phyloP scores from a whole-genome alignment of 805 yeast genomes.

The Jamesozyma piceae region DNA sequence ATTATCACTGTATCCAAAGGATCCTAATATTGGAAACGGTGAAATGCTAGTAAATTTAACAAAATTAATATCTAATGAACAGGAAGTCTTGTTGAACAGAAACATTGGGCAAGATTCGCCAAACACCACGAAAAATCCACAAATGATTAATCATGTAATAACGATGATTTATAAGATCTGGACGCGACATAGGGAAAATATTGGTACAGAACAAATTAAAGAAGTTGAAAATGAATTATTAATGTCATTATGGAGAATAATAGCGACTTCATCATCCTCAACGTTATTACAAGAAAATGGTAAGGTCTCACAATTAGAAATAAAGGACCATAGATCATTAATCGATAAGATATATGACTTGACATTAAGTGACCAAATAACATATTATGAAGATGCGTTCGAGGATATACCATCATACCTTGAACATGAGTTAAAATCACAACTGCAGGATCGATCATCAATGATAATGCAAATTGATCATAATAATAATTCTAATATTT shows the following conservation, averaged over 20 bases:
- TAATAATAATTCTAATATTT: constrained; percentile 11
- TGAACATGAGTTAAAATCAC: constrained; percentile 31
- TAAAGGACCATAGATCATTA: constrained; percentile 20
- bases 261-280: constrained; percentile 28
- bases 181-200: constrained; percentile 10
- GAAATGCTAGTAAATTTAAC: constrained; percentile 21
- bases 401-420: constrained; percentile 37
- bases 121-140: constrained; percentile 10
- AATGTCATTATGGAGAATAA: constrained; percentile 43
- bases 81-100: constrained; percentile 24
- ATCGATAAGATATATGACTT: constrained; percentile 32
- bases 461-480: constrained; percentile 20
- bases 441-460: constrained; percentile 23
- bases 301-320: constrained; percentile 4
- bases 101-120: constrained; percentile 18
- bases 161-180: constrained; percentile 16
- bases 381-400: constrained; percentile 32
- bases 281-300: constrained; percentile 9
- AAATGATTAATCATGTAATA: constrained; percentile 16
- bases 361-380: constrained; percentile 18
- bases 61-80: constrained; percentile 27
- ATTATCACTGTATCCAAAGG: constrained; percentile 15
- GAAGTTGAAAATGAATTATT: constrained; percentile 37
- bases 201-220: constrained; percentile 19
- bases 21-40: constrained; percentile 11